These are phyloP conservation scores for Talaromyces marneffei DNA, from an alignment of 2,329 filamentous ascomycete species.

Conservation along the genomic window DNA sequence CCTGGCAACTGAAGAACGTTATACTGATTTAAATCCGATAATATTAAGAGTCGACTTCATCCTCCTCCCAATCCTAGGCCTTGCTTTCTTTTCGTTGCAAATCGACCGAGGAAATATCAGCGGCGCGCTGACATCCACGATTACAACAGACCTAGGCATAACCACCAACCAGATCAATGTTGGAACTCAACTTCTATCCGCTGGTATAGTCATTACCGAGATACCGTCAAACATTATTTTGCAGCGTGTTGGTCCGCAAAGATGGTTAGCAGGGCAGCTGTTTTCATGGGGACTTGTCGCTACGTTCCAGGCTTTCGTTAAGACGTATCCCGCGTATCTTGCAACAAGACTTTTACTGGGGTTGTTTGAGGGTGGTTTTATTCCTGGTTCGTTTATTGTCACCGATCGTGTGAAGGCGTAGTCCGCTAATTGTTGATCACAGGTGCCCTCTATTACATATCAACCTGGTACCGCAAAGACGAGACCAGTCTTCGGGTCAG, in stretches of 20 bases:
- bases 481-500: conserved; percentile 51
- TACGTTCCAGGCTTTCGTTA: conserved; percentile 51
- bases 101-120: conserved; percentile 39
- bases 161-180: conserved; percentile 52
- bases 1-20: no score
- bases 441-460: conserved; percentile 41
- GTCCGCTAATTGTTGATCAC: neutral
- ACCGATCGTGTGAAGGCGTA: neutral
- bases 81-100: conserved; percentile 26
- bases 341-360: conserved; percentile 49
- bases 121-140: conserved; percentile 49
- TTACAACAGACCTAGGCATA: conserved; percentile 47
- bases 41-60: conserved; percentile 26
- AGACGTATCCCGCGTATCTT: conserved; percentile 44
- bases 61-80: conserved; percentile 26
- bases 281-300: conserved; percentile 51
- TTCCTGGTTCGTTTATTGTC: conserved; percentile 40
- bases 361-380: conserved; percentile 51
- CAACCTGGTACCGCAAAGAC: conserved; percentile 51
- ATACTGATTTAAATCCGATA: no score
- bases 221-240: conserved; percentile 52
- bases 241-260: conserved; percentile 47
- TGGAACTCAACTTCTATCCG: conserved; percentile 47
- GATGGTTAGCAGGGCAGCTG: conserved; percentile 51
- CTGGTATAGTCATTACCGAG: conserved; percentile 45